Evolutionary conservation across 176 grass and related monocot genomes (phyloP).

Genomic region (Triticum monococcum): DNA sequence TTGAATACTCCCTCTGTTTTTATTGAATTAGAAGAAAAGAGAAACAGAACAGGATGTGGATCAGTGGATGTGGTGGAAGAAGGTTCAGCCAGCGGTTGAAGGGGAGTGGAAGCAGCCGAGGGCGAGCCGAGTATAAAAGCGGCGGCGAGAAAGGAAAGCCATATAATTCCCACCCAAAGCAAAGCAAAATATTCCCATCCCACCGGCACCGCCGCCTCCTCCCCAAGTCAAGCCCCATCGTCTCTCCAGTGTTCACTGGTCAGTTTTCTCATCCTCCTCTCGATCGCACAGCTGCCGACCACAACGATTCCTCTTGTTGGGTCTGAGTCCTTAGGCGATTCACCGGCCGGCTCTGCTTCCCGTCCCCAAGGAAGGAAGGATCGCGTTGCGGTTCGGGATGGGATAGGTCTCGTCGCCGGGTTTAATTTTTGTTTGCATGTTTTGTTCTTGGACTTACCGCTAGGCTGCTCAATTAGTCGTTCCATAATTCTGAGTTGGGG

Average conservation of each 20-base stretch:
- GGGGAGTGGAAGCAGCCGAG: not conserved
- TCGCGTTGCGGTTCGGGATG: not conserved
- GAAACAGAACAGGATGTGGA: not conserved
- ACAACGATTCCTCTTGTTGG: not conserved
- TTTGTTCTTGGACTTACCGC: not conserved
- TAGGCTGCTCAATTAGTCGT: not conserved
- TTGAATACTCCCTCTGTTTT: too few species aligned
- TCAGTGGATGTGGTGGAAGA: not conserved
- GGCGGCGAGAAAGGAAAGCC: conserved; percentile 5
- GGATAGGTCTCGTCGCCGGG: not conserved
- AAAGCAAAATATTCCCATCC: not conserved
- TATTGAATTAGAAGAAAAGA: not conserved
- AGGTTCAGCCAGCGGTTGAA: conserved; percentile 1
- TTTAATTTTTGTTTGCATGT: not conserved
- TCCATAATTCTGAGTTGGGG: not conserved
- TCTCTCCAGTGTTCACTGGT: not conserved
- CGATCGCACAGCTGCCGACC: not conserved
- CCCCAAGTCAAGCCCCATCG: conserved; percentile 24
- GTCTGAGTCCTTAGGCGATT: conserved; percentile 13
- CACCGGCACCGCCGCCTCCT: not conserved
- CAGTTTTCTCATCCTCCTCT: not conserved
- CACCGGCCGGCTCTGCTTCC: not conserved
- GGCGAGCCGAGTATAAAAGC: conserved; percentile 19
- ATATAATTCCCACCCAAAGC: not conserved
- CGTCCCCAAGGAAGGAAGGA: not conserved